These are phyloP conservation scores for Ceratocystiopsis minuta DNA, from an alignment of 2,329 filamentous ascomycete species.

Conservation along the genomic window DNA sequence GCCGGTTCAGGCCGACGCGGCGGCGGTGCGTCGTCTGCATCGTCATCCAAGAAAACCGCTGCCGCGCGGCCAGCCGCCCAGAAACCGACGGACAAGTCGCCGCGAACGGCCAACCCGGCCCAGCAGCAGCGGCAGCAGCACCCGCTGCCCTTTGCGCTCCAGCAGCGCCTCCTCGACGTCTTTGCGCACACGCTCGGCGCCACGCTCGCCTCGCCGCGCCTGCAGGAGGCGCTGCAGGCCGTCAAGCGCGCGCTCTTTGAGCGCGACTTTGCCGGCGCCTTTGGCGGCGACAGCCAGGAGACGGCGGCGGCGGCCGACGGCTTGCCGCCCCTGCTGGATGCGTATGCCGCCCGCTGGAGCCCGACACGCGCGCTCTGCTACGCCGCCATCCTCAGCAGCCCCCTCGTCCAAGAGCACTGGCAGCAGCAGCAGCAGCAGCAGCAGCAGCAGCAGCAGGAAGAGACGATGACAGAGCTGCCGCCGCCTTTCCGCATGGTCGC, in stretches of 20 bases:
- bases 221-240: conserved; percentile 48
- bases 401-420: conserved; percentile 6
- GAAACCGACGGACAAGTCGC: not conserved
- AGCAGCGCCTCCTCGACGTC: conserved; percentile 39
- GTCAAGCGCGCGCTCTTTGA: conserved; percentile 76
- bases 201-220: conserved; percentile 26
- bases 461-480: not conserved
- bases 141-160: conserved; percentile 1
- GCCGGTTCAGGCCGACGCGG: too few relatives aligned
- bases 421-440: not conserved
- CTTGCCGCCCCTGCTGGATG: conserved; percentile 35
- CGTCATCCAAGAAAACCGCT: not conserved
- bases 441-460: not conserved
- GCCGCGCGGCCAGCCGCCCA: not conserved
- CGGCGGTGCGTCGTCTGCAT: too few relatives aligned
- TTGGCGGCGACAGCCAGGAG: conserved; percentile 27
- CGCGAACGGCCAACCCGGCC: not conserved
- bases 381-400: conserved; percentile 30
- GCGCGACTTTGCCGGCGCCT: conserved; percentile 68
- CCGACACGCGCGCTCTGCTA: conserved; percentile 74
- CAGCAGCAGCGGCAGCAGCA: conserved; percentile 2
- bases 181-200: conserved; percentile 48
- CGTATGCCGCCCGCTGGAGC: conserved; percentile 84
- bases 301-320: too few relatives aligned
- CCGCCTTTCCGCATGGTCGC: conserved; percentile 6